Evolutionary conservation across 768 basidiomycete species (phyloP).

Genomic region (Tephrocybe sp.): DNA sequence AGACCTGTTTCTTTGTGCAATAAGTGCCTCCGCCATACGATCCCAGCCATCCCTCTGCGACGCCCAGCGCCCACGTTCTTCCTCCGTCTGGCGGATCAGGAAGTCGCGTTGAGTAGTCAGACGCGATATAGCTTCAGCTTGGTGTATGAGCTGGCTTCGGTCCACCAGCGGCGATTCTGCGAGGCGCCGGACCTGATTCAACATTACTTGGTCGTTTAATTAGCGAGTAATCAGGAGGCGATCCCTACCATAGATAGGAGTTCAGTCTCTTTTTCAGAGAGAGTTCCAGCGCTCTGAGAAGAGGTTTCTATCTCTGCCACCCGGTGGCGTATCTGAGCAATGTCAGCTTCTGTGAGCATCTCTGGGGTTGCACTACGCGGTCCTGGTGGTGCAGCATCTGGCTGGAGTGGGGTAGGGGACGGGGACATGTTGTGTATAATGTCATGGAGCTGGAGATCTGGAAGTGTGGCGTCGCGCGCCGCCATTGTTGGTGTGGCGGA

Average conservation of each 20-base stretch:
- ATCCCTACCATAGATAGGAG: constrained; percentile 52
- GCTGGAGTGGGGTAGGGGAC: constrained; percentile 38
- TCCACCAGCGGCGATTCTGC: constrained; percentile 36
- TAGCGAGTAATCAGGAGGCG: not conserved
- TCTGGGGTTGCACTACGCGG: constrained; percentile 25
- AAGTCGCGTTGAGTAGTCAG: constrained; percentile 59
- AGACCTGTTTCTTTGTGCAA: constrained; percentile 45
- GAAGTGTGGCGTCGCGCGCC: constrained; percentile 18
- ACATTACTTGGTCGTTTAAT: not conserved
- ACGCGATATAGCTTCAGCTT: constrained; percentile 59
- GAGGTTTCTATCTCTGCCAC: constrained; percentile 41
- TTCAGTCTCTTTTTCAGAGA: constrained; percentile 45
- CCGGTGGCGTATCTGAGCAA: constrained; percentile 45
- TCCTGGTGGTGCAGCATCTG: constrained; percentile 3
- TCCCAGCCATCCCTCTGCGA: constrained; percentile 65
- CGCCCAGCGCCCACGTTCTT: constrained; percentile 60
- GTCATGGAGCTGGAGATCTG: constrained; percentile 50
- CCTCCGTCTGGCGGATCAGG: constrained; percentile 47
- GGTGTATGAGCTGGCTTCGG: constrained; percentile 47
- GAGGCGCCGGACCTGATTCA: constrained; percentile 44
- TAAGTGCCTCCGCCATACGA: constrained; percentile 64
- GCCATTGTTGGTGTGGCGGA: constrained; percentile 14
- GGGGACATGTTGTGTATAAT: constrained; percentile 54
- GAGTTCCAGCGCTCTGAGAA: constrained; percentile 14
- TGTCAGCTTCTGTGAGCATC: constrained; percentile 43